Evolutionary conservation across 1,139 yeast species (phyloP).

Genomic region (Arxiozyma slooffiae): DNA sequence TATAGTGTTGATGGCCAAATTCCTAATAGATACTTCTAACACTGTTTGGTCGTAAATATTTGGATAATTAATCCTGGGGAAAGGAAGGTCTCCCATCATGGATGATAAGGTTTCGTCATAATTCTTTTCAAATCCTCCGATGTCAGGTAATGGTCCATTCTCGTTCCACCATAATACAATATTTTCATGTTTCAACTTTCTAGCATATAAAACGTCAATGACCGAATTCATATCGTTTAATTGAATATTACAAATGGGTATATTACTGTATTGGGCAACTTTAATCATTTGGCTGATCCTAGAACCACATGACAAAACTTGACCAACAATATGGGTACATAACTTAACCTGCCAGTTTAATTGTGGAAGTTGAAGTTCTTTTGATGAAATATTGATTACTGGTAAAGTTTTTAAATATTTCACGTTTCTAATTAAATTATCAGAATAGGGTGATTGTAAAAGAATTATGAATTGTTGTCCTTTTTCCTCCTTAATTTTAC

Average conservation of each 20-base stretch:
- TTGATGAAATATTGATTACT: constrained; percentile 46
- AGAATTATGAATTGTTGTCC: constrained; percentile 59
- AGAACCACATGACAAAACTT: constrained; percentile 61
- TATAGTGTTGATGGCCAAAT: constrained; percentile 75
- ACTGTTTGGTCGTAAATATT: constrained; percentile 74
- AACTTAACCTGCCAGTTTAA: constrained; percentile 78
- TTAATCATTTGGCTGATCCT: constrained; percentile 63
- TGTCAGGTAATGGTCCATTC: constrained; percentile 61
- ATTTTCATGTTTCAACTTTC: constrained; percentile 55
- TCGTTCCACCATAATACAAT: constrained; percentile 92
- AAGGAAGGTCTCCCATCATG: constrained; percentile 50
- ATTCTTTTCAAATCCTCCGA: constrained; percentile 76
- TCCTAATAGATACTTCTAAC: constrained; percentile 68
- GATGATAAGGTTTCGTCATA: constrained; percentile 27
- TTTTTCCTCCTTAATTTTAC: constrained; percentile 55
- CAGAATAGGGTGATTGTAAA: constrained; percentile 61
- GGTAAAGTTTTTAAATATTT: constrained; percentile 52
- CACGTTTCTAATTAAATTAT: constrained; percentile 37
- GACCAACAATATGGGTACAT: constrained; percentile 59
- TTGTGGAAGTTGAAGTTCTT: constrained; percentile 56
- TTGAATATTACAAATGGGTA: constrained; percentile 79
- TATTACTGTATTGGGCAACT: constrained; percentile 60
- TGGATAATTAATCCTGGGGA: constrained; percentile 68
- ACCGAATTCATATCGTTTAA: constrained; percentile 67
- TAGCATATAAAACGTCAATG: constrained; percentile 79